These are phyloP conservation scores for Hyaloraphidium curvatum DNA, from an alignment of 192 early-diverging fungal genomes.

Conservation along the genomic window DNA sequence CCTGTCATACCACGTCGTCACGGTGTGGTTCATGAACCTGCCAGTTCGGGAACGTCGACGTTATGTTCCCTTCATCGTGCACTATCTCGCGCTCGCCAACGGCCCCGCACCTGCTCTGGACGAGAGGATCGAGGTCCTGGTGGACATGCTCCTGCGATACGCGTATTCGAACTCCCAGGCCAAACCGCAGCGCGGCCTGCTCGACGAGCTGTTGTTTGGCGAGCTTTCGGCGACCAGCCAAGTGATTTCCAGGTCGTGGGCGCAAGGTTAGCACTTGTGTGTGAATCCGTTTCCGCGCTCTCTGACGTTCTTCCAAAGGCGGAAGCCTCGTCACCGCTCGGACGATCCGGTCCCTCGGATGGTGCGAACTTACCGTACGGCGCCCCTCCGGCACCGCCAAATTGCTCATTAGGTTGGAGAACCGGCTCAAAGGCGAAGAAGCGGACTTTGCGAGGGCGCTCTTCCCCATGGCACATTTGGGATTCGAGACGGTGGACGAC, in stretches of 20 bases:
- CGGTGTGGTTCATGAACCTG: constrained; percentile 72
- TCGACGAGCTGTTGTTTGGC: constrained; percentile 30
- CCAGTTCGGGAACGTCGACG: constrained; percentile 50
- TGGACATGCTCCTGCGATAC: constrained; percentile 85
- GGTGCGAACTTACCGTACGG: constrained; percentile 68
- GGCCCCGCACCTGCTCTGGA: constrained; percentile 33
- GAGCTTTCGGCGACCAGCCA: not conserved
- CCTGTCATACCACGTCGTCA: constrained; percentile 86
- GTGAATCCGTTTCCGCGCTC: constrained; percentile 13
- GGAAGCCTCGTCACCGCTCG: too few species aligned
- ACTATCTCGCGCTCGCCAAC: constrained; percentile 46
- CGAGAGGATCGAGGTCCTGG: constrained; percentile 76
- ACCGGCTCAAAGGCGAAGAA: constrained; percentile 29
- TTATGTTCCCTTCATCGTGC: constrained; percentile 63
- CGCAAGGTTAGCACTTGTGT: constrained; percentile 50
- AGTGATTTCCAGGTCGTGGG: constrained; percentile 13
- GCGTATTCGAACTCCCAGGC: constrained; percentile 50
- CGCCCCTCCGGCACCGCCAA: constrained; percentile 58
- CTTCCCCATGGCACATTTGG: constrained; percentile 8
- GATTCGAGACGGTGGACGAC: constrained; percentile 5
- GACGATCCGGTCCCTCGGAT: constrained; percentile 34
- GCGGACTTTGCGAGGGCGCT: constrained; percentile 20
- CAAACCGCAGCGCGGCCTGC: constrained; percentile 31
- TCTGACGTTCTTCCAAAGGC: constrained; percentile 9
- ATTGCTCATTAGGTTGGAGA: constrained; percentile 48